These are phyloP conservation scores for Juglanconis juglandina DNA, from an alignment of 2,329 filamentous ascomycete genomes.

Conservation along the genomic window DNA sequence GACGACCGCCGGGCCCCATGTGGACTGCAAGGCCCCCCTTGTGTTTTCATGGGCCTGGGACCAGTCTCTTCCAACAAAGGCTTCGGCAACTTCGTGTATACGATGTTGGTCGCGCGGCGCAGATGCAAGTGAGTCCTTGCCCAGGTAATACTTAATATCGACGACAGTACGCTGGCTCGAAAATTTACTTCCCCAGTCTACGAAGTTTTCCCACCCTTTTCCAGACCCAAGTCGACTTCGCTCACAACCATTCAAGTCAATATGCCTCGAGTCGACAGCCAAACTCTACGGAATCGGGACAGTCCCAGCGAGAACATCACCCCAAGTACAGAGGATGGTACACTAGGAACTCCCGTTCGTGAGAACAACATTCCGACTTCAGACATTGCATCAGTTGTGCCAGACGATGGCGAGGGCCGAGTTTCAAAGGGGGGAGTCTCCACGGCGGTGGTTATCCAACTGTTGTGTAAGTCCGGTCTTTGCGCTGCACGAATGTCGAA, in stretches of 20 bases:
- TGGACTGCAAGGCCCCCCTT: not conserved
- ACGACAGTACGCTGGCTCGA: not conserved
- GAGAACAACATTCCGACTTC: not conserved
- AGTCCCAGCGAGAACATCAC: not conserved
- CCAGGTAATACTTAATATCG: not conserved
- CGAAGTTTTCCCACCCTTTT: not conserved
- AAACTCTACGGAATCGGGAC: not conserved
- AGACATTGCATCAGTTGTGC: not conserved
- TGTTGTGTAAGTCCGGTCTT: constrained; percentile 1
- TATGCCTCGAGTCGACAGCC: not conserved
- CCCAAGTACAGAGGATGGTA: no score
- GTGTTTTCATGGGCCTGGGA: not conserved
- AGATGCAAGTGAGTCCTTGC: not conserved
- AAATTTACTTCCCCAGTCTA: no score
- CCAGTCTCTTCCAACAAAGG: not conserved
- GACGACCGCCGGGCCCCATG: not conserved
- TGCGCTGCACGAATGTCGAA: not conserved
- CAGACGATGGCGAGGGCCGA: not conserved
- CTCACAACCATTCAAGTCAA: not conserved
- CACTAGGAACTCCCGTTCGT: not conserved
- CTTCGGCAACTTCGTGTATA: not conserved
- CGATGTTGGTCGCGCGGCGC: not conserved
- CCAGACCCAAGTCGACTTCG: not conserved
- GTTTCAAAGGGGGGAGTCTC: not conserved
- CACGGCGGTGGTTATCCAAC: not conserved